A percentile compares a stretch with the other conserved stretches of the same genome.
phyloP scores from a whole-genome alignment of 177 flowering plant species.

The Vitis hybrid region DNA sequence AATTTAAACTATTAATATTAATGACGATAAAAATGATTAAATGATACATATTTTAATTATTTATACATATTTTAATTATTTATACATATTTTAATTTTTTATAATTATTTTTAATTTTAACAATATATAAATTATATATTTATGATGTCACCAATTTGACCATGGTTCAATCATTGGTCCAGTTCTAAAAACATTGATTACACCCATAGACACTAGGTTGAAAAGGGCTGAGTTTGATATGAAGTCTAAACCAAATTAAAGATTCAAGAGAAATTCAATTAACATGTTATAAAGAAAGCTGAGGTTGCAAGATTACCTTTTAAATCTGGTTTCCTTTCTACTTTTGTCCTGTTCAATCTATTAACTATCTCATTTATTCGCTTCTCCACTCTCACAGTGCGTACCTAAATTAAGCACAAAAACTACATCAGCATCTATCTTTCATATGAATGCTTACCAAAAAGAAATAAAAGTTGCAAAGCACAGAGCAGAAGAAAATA shows the following conservation, averaged over 20 bases:
- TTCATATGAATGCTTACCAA: not conserved
- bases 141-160: no score
- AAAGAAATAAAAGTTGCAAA: not conserved
- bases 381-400: conserved; percentile 93
- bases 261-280: not conserved
- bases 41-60: no score
- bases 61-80: no score
- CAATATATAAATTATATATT: no score
- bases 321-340: conserved; percentile 85
- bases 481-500: not conserved
- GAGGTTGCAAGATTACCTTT: conserved; percentile 44
- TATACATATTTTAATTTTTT: no score
- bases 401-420: conserved; percentile 55
- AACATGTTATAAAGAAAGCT: not conserved
- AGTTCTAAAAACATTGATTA: no score
- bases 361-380: conserved; percentile 90
- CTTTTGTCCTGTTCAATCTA: conserved; percentile 89
- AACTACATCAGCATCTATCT: not conserved
- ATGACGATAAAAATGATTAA: no score
- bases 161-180: no score
- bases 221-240: not conserved
- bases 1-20: no score
- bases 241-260: no score
- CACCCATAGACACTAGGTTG: no score
- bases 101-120: no score